phyloP scores from a whole-genome alignment of 306 rosid genomes.

The Vicia faba region DNA sequence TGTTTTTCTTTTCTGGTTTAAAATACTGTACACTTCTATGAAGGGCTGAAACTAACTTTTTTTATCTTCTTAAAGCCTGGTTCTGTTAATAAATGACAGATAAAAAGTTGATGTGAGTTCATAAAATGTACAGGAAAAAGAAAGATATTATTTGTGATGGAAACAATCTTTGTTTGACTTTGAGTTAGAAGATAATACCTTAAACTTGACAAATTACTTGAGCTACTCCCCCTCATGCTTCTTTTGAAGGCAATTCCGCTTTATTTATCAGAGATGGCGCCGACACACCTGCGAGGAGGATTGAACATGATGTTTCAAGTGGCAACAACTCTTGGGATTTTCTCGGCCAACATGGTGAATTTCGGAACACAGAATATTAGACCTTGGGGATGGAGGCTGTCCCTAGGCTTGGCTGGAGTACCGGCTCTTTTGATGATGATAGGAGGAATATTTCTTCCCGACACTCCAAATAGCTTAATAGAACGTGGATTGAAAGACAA shows the following conservation, averaged over 20 bases:
- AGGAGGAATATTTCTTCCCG: constrained; percentile 82
- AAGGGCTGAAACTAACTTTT: neutral
- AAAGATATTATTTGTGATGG: constrained; percentile 30
- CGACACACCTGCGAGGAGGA: constrained; percentile 87
- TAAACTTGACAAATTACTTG: constrained; percentile 26
- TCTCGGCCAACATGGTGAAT: constrained; percentile 87
- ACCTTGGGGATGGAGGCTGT: constrained; percentile 96
- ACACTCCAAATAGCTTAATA: constrained; percentile 90
- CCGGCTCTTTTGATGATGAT: constrained; percentile 79
- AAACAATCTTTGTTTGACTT: constrained; percentile 32
- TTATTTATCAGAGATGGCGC: constrained; percentile 94
- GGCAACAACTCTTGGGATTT: constrained; percentile 87
- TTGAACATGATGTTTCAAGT: constrained; percentile 95
- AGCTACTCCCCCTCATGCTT: constrained; percentile 35
- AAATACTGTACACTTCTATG: neutral
- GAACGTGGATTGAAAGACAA: constrained; percentile 61
- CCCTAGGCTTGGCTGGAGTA: constrained; percentile 75
- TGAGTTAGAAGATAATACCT: constrained; percentile 34
- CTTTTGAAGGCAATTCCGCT: constrained; percentile 83
- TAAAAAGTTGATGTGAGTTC: neutral
- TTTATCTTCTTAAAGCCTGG: neutral
- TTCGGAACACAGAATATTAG: constrained; percentile 75
- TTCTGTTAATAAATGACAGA: neutral
- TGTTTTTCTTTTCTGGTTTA: neutral
- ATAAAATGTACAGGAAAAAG: constrained; percentile 12